Evolutionary conservation across 768 basidiomycete species (phyloP).

Genomic region (Lactarius trivialis): DNA sequence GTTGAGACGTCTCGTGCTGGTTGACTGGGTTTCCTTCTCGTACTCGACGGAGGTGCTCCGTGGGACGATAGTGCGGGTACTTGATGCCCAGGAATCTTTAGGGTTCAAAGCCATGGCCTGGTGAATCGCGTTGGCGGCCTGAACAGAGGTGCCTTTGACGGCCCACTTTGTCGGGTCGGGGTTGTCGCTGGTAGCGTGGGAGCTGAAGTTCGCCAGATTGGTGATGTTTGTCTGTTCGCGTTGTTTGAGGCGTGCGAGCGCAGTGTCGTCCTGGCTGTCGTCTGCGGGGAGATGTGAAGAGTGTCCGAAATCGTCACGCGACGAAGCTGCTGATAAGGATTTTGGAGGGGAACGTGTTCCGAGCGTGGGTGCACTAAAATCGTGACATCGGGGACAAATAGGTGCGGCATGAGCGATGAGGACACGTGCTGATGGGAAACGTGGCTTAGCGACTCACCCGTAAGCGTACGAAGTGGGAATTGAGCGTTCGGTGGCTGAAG

Average conservation of each 20-base stretch:
- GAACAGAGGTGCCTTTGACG: constrained; percentile 80
- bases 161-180: constrained; percentile 61
- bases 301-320: constrained; percentile 31
- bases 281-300: constrained; percentile 38
- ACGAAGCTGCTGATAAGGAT: constrained; percentile 36
- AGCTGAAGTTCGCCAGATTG: constrained; percentile 25
- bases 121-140: constrained; percentile 75
- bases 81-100: constrained; percentile 61
- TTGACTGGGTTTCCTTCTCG: constrained; percentile 56
- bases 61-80: constrained; percentile 44
- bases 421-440: constrained; percentile 23
- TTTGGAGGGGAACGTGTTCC: constrained; percentile 56
- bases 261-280: constrained; percentile 30
- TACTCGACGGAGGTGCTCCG: constrained; percentile 79
- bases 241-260: constrained; percentile 42
- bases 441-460: constrained; percentile 43
- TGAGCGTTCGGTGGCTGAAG: constrained; percentile 28
- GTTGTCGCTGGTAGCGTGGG: constrained; percentile 34
- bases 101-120: constrained; percentile 54
- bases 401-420: constrained; percentile 23
- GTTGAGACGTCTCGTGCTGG: constrained; percentile 46
- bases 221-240: constrained; percentile 32
- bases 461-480: constrained; percentile 61
- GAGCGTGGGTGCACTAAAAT: constrained; percentile 47
- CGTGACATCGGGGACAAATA: constrained; percentile 12